Base-by-base conservation (phyloP, 306 rosid genomes). In the Adenanthera pavonina region DNA sequence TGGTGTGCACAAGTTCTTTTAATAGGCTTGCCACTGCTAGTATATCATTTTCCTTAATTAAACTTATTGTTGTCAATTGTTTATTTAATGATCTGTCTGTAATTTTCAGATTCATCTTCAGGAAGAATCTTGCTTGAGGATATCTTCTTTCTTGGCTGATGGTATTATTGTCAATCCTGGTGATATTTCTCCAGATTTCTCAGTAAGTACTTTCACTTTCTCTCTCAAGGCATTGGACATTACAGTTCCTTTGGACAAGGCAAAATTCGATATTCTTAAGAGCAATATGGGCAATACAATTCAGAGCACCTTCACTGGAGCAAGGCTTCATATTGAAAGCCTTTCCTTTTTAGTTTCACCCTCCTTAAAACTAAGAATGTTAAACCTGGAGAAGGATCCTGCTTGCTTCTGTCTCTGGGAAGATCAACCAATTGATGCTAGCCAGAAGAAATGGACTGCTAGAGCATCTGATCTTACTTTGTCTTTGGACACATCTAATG, bases 391-490 rank as follows among this genome's bases (percentile, higher is more conserved):
- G 81, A 92, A 90, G 75, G 99, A 95, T 89, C 98, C 99, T 83
- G 93, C 98, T 87, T 95, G 99, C 88, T 95, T 95, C 86, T 84
- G 89, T 86, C 94, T 95, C 48, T 95, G 99, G 99, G 91, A 89
- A 83, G 96, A 46, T 85, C 98, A 93, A 81, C 96, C 97, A 8
- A 48, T 93, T 82, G 99, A 95, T 92, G 96, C 99, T 69, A 89
- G 99, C 84, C 92, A 86, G 80, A 95, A 88, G 86, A 95, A 95
- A 89, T 93, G 96, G 95, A 80, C 91, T 87, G 60, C 89, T 20
- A 74, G 88, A 80, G 94, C 90, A 69, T 89, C 92, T 64, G 84
- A 88, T 60, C 64, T 95, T 80, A 88, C 91, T 76, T 83, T 95
- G 85, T 93, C 97, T 57, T 87, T 95, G 38, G 98, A 95, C 84